A percentile compares a stretch with the other conserved stretches of the same genome.
These are phyloP conservation scores for Oryza meridionalis DNA, from an alignment of 176 grass and related monocot species.

Conservation along the genomic window DNA sequence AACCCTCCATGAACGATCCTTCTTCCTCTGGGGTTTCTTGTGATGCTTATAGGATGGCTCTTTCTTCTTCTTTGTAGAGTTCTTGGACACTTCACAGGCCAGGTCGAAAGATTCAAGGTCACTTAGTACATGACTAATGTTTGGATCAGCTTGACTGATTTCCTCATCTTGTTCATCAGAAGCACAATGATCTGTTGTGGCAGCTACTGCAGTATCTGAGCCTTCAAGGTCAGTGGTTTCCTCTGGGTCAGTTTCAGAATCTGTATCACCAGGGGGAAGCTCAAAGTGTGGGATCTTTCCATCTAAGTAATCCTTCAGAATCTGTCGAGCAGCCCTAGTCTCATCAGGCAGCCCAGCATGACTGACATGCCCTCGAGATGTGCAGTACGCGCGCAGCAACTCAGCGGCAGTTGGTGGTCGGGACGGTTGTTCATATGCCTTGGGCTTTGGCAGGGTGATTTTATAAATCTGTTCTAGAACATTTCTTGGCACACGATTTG, in stretches of 20 bases:
- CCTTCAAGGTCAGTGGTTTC: slow-evolving; percentile 18
- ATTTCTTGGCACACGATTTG: slow-evolving; percentile 57
- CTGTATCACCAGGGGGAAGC: slow-evolving; percentile 51
- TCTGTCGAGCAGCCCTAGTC: slow-evolving; percentile 59
- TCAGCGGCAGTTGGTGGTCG: slow-evolving; percentile 59
- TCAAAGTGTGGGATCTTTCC: slow-evolving; percentile 75
- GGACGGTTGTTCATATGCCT: slow-evolving; percentile 57
- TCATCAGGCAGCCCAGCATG: slow-evolving; percentile 78
- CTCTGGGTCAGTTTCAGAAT: slow-evolving; percentile 9
- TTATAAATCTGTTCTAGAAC: slow-evolving; percentile 62
- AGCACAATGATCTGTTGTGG: slow-evolving; percentile 10
- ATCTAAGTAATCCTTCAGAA: slow-evolving; percentile 76
- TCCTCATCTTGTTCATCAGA: slow-evolving; percentile 32
- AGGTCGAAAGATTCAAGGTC: slow-evolving; percentile 53
- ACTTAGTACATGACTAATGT: slow-evolving; percentile 27
- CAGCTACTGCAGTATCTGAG: slow-evolving; percentile 8
- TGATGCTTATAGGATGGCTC: slow-evolving; percentile 56
- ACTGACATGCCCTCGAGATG: slow-evolving; percentile 63
- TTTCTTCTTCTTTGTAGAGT: slow-evolving; percentile 58
- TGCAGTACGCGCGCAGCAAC: slow-evolving; percentile 59
- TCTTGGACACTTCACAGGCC: slow-evolving; percentile 15
- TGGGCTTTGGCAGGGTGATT: slow-evolving; percentile 70
- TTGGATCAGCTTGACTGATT: not conserved
- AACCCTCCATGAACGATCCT: slow-evolving; percentile 72
- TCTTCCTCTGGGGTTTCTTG: slow-evolving; percentile 74